Percentiles rank a stretch among this genome's conserved stretches.
Conservation (phyloP, 1,139 yeast genomes). For the Taphrina flavorubra region DNA sequence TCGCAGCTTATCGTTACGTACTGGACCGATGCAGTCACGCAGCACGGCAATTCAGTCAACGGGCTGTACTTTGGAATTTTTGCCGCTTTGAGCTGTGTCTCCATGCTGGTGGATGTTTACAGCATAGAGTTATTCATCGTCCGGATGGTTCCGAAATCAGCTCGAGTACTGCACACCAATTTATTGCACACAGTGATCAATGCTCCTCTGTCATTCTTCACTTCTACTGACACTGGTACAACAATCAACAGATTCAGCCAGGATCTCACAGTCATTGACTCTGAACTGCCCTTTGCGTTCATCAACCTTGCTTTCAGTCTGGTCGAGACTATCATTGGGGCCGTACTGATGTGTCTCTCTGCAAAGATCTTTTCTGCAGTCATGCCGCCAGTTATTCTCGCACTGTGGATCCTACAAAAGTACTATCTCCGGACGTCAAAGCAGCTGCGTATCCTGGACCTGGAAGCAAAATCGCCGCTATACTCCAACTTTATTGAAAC, state of each 20-base stretch:
- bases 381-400: conserved; percentile 60
- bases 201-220: conserved; percentile 74
- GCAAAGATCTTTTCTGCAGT: conserved; percentile 79
- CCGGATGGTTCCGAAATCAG: conserved; percentile 55
- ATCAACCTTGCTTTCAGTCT: conserved; percentile 59
- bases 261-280: conserved; percentile 72
- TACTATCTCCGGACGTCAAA: conserved; percentile 80
- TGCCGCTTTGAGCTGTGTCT: neutral
- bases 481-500: conserved; percentile 98
- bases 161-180: conserved; percentile 51
- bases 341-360: conserved; percentile 70
- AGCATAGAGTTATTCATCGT: neutral
- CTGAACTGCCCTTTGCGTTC: conserved; percentile 57
- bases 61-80: neutral
- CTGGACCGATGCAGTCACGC: conserved; percentile 9
- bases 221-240: conserved; percentile 72
- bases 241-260: conserved; percentile 74
- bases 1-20: neutral
- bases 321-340: conserved; percentile 65
- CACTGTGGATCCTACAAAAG: conserved; percentile 60
- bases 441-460: conserved; percentile 80
- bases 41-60: conserved; percentile 10
- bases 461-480: conserved; percentile 59
- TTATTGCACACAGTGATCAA: conserved; percentile 69
- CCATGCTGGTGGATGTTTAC: neutral